Evolutionary conservation across 805 yeast genomes (phyloP).

Genomic region (Jamesozyma spencerorum): DNA sequence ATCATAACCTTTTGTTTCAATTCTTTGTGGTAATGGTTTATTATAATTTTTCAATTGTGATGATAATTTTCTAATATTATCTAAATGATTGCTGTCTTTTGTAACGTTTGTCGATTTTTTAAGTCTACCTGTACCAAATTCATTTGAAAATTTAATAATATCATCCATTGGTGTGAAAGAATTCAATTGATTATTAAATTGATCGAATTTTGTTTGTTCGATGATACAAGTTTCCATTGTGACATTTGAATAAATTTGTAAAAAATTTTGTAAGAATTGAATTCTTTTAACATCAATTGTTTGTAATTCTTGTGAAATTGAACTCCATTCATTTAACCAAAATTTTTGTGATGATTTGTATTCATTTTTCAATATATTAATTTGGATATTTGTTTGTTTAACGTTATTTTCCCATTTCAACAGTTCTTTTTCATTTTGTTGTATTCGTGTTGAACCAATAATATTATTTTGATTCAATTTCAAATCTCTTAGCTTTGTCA

Average conservation of each 20-base stretch:
- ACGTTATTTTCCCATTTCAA: slow-evolving; percentile 24
- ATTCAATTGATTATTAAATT: slow-evolving; percentile 16
- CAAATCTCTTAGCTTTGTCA: slow-evolving; percentile 20
- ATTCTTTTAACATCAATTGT: slow-evolving; percentile 26
- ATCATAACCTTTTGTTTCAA: background rate
- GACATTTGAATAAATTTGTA: slow-evolving; percentile 22
- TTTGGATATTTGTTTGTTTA: slow-evolving; percentile 19
- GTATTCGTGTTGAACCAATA: slow-evolving; percentile 23
- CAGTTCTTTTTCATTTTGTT: slow-evolving; percentile 23
- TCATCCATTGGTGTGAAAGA: slow-evolving; percentile 26
- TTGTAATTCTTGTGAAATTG: slow-evolving; percentile 20
- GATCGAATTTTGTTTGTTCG: slow-evolving; percentile 25
- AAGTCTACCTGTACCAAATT: slow-evolving; percentile 29
- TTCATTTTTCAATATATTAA: slow-evolving; percentile 25
- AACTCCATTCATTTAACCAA: slow-evolving; percentile 30
- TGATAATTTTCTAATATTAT: slow-evolving; percentile 25
- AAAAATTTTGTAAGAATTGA: slow-evolving; percentile 19
- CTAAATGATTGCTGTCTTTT: no score
- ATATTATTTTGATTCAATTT: slow-evolving; percentile 25
- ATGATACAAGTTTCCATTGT: slow-evolving; percentile 20
- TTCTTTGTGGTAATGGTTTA: background rate
- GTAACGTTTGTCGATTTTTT: no score
- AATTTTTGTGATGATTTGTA: slow-evolving; percentile 25
- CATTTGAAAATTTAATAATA: slow-evolving; percentile 25
- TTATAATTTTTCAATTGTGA: slow-evolving; percentile 14